A percentile compares a stretch with the other conserved stretches of the same genome.
Evolutionary conservation across 768 basidiomycete species (phyloP).

Genomic region (Coprinellus aureogranulatus): DNA sequence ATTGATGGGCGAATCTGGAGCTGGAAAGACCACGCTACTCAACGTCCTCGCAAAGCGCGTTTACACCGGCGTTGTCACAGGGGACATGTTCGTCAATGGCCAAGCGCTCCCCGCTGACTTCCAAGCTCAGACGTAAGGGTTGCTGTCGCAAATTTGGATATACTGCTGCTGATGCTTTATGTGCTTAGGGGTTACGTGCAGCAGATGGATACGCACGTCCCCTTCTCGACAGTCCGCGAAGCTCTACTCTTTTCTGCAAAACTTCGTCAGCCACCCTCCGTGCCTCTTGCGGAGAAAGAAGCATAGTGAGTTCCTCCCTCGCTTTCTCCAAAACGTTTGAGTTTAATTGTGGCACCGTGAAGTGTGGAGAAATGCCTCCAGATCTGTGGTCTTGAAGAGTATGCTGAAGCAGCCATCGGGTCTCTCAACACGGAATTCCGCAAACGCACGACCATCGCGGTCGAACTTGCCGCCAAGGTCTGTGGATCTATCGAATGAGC

Average conservation of each 20-base stretch:
- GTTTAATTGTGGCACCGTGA: neutral
- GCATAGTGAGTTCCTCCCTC: conserved; percentile 56
- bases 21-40: conserved; percentile 57
- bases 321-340: neutral
- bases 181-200: conserved; percentile 66
- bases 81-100: conserved; percentile 57
- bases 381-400: conserved; percentile 63
- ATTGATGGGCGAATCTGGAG: conserved; percentile 63
- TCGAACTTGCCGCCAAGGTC: conserved; percentile 85
- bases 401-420: conserved; percentile 63
- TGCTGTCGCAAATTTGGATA: neutral
- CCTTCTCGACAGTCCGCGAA: conserved; percentile 77
- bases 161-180: neutral
- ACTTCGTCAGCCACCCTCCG: conserved; percentile 69
- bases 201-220: conserved; percentile 79
- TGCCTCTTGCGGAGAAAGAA: conserved; percentile 70
- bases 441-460: conserved; percentile 84
- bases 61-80: conserved; percentile 45
- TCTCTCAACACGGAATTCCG: conserved; percentile 68
- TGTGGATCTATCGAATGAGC: neutral
- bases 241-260: conserved; percentile 80
- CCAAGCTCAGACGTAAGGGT: conserved; percentile 54
- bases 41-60: conserved; percentile 56
- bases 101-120: conserved; percentile 55
- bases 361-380: conserved; percentile 50